Conservation (phyloP, 306 rosid genomes). For the Pachyrhizus erosus region DNA sequence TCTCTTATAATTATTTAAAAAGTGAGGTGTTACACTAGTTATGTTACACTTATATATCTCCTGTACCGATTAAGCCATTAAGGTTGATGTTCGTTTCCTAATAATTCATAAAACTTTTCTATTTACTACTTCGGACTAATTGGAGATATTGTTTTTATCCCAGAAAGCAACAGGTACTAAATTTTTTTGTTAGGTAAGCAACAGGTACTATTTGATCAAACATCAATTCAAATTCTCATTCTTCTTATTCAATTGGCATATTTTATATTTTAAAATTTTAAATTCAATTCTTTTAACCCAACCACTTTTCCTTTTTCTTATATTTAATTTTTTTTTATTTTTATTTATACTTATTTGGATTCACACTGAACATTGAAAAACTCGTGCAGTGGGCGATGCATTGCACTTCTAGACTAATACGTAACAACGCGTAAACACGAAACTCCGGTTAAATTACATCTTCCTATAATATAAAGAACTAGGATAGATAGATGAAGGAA, state of each 20-base stretch:
- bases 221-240: neutral
- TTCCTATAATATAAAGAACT: neutral
- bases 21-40: too few species aligned
- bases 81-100: neutral
- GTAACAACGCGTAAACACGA: neutral
- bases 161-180: neutral
- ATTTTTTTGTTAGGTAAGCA: neutral
- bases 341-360: neutral
- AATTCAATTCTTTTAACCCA: neutral
- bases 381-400: neutral
- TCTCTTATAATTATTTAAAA: too few species aligned
- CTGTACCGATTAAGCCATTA: neutral
- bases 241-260: neutral
- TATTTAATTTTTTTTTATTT: neutral
- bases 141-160: neutral
- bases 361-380: neutral
- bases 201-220: neutral
- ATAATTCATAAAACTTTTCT: neutral
- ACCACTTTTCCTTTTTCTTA: neutral
- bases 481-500: neutral
- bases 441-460: neutral
- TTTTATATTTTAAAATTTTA: neutral
- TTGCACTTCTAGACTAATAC: neutral
- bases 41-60: too few species aligned
- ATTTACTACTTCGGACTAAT: neutral